These are phyloP conservation scores for Agaricales sp. DNA, from an alignment of 1,284 basidiomycete genomes.

Conservation along the genomic window DNA sequence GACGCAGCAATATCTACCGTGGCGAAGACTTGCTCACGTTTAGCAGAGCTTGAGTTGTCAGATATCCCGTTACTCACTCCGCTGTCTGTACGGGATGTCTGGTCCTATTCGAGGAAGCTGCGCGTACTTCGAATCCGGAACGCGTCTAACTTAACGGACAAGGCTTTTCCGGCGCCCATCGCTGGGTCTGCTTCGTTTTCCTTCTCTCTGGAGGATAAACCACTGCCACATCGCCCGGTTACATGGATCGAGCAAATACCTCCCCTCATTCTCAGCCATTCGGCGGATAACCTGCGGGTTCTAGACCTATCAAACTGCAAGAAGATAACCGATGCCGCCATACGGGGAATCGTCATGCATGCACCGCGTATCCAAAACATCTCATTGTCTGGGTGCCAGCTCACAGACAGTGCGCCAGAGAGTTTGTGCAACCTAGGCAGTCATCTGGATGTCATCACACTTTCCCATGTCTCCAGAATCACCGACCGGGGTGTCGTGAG, in stretches of 20 bases:
- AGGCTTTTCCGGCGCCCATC: constrained; percentile 62
- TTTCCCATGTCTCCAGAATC: constrained; percentile 72
- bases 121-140: constrained; percentile 3
- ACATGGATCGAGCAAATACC: constrained; percentile 51
- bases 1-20: constrained; percentile 30
- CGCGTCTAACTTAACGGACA: constrained; percentile 44
- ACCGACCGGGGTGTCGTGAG: constrained; percentile 75
- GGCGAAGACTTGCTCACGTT: constrained; percentile 63
- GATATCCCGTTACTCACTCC: constrained; percentile 68
- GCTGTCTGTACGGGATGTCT: constrained; percentile 68
- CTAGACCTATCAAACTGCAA: constrained; percentile 72
- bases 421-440: constrained; percentile 67
- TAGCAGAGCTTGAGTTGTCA: constrained; percentile 78
- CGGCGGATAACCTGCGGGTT: constrained; percentile 62
- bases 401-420: constrained; percentile 69
- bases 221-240: constrained; percentile 38
- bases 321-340: constrained; percentile 65
- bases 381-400: constrained; percentile 74
- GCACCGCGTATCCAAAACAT: constrained; percentile 75
- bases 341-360: constrained; percentile 72
- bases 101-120: constrained; percentile 54
- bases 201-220: constrained; percentile 28
- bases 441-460: constrained; percentile 72
- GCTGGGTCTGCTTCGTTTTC: constrained; percentile 12
- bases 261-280: constrained; percentile 47